phyloP scores from a whole-genome alignment of 2,329 filamentous ascomycete genomes.

The Sclerotinia spermophila region DNA sequence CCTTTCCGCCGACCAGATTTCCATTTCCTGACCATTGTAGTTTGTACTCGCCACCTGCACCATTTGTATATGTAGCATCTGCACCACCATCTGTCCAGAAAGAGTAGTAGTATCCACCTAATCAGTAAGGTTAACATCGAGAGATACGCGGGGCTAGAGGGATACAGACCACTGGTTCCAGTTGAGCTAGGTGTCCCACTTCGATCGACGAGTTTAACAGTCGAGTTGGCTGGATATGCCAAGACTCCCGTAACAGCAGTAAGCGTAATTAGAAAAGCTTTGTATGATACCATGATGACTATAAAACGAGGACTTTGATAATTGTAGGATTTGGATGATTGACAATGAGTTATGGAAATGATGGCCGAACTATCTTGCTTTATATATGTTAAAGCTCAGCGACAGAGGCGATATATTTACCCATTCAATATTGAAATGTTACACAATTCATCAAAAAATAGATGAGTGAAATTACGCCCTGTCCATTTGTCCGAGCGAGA shows the following conservation, averaged over 20 bases:
- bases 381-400: background rate
- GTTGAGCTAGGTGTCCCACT: slow-evolving; percentile 12
- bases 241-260: background rate
- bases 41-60: slow-evolving; percentile 47
- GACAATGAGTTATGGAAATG: background rate
- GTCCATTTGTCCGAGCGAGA: background rate
- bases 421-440: background rate
- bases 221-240: slow-evolving; percentile 6
- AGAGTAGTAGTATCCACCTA: slow-evolving; percentile 47
- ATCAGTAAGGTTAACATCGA: background rate
- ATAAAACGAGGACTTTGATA: background rate
- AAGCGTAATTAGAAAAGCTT: background rate
- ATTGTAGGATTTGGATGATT: background rate
- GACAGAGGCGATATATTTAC: background rate
- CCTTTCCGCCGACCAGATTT: slow-evolving; percentile 50
- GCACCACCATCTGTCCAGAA: slow-evolving; percentile 55
- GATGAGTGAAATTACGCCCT: background rate
- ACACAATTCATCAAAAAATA: background rate
- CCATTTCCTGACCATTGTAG: slow-evolving; percentile 46
- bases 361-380: background rate
- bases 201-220: background rate
- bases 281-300: background rate
- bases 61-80: slow-evolving; percentile 53
- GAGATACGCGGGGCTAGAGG: background rate
- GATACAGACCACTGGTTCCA: slow-evolving; percentile 4